These are phyloP conservation scores for Ganoderma resinaceum DNA, from an alignment of 1,284 basidiomycete species.

Conservation along the genomic window DNA sequence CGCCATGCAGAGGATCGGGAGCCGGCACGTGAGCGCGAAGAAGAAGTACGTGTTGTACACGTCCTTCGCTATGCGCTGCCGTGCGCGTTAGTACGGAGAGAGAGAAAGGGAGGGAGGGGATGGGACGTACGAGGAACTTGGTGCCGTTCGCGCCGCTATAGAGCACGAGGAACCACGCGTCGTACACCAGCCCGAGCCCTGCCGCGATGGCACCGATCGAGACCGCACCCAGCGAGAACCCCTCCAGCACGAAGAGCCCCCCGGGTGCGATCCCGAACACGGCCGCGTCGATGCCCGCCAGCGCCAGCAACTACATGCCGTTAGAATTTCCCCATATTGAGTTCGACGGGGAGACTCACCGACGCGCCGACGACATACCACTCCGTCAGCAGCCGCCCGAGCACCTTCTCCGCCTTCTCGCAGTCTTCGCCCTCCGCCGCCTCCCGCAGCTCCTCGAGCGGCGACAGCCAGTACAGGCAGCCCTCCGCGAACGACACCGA, in stretches of 20 bases:
- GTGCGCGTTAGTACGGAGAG: neutral
- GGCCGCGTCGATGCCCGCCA: constrained; percentile 41
- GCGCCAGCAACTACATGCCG: constrained; percentile 7
- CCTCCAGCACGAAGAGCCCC: constrained; percentile 37
- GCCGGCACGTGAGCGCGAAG: constrained; percentile 67
- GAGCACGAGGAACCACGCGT: constrained; percentile 66
- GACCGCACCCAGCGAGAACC: constrained; percentile 45
- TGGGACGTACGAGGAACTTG: constrained; percentile 60
- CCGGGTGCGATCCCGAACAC: constrained; percentile 66
- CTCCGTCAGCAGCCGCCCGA: constrained; percentile 40
- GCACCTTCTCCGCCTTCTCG: constrained; percentile 55
- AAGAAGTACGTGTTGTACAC: constrained; percentile 67
- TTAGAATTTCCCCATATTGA: neutral
- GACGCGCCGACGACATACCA: constrained; percentile 45
- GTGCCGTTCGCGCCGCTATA: constrained; percentile 55
- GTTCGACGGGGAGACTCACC: constrained; percentile 26
- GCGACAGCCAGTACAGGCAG: constrained; percentile 56
- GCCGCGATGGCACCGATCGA: constrained; percentile 63
- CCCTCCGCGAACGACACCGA: constrained; percentile 45
- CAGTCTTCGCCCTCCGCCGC: constrained; percentile 56
- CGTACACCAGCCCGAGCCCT: constrained; percentile 65
- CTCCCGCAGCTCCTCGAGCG: constrained; percentile 58
- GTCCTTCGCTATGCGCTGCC: constrained; percentile 59
- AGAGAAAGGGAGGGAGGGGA: constrained; percentile 38
- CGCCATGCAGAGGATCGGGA: constrained; percentile 66